Percentiles rank a stretch among this genome's conserved stretches.
Conservation (phyloP, 371 early-diverging fungal genomes). For the Mucor irregularis region DNA sequence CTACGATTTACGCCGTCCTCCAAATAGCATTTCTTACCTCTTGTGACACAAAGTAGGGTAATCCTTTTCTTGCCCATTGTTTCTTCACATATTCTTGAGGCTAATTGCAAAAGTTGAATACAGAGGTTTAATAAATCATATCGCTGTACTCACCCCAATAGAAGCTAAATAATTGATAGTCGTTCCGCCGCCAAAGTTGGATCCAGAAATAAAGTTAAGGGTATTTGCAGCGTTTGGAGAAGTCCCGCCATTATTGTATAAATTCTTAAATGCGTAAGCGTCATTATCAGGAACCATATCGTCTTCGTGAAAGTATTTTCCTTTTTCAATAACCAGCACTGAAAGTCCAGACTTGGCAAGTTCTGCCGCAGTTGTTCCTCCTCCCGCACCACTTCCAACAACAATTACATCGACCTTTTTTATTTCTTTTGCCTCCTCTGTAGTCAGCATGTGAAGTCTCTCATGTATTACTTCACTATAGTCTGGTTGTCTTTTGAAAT, state of each 20-base stretch:
- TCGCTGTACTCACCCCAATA: constrained; percentile 39
- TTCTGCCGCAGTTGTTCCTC: constrained; percentile 61
- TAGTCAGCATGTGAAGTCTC: constrained; percentile 33
- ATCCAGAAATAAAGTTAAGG: constrained; percentile 50
- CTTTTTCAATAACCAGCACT: constrained; percentile 75
- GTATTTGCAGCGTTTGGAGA: constrained; percentile 36
- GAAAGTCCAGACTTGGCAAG: constrained; percentile 61
- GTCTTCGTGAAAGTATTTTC: constrained; percentile 46
- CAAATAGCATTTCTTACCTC: not conserved
- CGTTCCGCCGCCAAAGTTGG: constrained; percentile 67
- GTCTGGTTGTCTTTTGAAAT: not conserved
- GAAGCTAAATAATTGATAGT: constrained; percentile 62
- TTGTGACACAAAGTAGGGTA: constrained; percentile 1
- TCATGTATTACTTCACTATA: constrained; percentile 25
- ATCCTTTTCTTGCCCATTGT: constrained; percentile 2
- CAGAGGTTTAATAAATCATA: not conserved
- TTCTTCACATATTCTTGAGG: not conserved
- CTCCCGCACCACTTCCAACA: constrained; percentile 74
- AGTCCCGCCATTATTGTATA: constrained; percentile 44
- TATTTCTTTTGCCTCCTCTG: constrained; percentile 21
- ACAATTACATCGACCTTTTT: constrained; percentile 61
- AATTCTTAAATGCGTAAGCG: constrained; percentile 27
- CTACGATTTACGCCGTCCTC: not conserved
- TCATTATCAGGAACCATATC: constrained; percentile 52
- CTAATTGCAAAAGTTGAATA: not conserved